phyloP scores from a whole-genome alignment of 345 rosid species.

The Eucalyptus sp. region DNA sequence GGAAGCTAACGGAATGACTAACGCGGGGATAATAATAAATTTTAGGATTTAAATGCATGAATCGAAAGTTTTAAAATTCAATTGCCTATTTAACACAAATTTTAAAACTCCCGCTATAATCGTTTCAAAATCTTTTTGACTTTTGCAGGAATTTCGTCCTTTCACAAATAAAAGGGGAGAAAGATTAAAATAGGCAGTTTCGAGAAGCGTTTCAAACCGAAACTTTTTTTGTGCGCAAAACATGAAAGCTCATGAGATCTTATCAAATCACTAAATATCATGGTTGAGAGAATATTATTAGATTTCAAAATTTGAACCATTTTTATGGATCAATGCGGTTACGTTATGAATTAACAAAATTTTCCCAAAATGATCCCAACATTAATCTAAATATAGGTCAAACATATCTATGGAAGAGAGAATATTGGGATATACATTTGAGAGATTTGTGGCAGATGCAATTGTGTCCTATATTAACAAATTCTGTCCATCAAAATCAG shows the following conservation, averaged over 20 bases:
- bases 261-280: neutral
- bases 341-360: neutral
- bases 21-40: fast-evolving
- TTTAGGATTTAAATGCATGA: neutral
- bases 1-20: neutral
- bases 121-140: neutral
- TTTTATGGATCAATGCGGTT: neutral
- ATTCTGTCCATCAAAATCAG: neutral
- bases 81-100: neutral
- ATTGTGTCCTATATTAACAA: neutral
- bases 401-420: neutral
- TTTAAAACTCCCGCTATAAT: neutral
- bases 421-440: neutral
- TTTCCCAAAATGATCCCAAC: neutral
- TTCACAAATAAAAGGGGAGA: neutral
- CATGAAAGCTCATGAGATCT: neutral
- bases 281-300: neutral
- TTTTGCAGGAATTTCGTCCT: neutral
- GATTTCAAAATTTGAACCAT: neutral
- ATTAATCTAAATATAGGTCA: neutral
- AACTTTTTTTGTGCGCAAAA: neutral
- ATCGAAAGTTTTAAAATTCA: neutral
- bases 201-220: neutral
- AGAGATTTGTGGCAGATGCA: neutral
- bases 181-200: neutral